Evolutionary conservation across 495 filamentous ascomycete genomes (phyloP).

Genomic region (Baudoinia panamericana): DNA sequence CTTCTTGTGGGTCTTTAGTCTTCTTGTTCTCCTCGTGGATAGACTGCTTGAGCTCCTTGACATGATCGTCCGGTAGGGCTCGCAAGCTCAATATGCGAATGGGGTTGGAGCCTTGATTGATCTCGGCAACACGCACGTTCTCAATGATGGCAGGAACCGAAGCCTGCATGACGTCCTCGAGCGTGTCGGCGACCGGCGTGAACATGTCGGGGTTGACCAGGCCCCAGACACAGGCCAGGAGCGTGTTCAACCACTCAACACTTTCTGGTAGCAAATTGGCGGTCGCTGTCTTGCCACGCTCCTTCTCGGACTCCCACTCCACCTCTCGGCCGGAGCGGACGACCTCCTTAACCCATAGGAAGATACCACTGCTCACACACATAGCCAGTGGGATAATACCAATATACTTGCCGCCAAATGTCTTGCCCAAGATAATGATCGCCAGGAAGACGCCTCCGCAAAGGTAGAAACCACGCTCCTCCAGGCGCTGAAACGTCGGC

Average conservation of each 20-base stretch:
- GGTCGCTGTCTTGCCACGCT: slow-evolving; percentile 63
- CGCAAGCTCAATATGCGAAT: slow-evolving; percentile 80
- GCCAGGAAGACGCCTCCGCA: slow-evolving; percentile 54
- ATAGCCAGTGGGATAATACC: slow-evolving; percentile 58
- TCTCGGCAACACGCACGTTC: slow-evolving; percentile 91
- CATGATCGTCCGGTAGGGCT: slow-evolving; percentile 57
- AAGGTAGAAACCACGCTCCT: slow-evolving; percentile 53
- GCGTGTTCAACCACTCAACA: slow-evolving; percentile 88
- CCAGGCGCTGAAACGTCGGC: slow-evolving; percentile 66
- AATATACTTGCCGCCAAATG: slow-evolving; percentile 64
- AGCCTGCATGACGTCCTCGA: slow-evolving; percentile 93
- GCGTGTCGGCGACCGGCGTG: slow-evolving; percentile 51
- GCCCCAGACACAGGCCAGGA: slow-evolving; percentile 71
- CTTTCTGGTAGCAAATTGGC: slow-evolving; percentile 86
- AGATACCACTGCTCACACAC: slow-evolving; percentile 62
- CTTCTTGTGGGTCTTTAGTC: slow-evolving; percentile 73
- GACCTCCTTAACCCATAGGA: slow-evolving; percentile 78
- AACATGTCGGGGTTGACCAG: slow-evolving; percentile 93
- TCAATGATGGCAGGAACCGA: slow-evolving; percentile 80
- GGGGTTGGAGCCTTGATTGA: slow-evolving; percentile 84
- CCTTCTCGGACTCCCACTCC: slow-evolving; percentile 81
- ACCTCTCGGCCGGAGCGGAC: slow-evolving; percentile 64
- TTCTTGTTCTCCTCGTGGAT: slow-evolving; percentile 67
- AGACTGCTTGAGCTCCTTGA: slow-evolving; percentile 63
- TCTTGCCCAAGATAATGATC: slow-evolving; percentile 63